Evolutionary conservation across 148 eudicot species (phyloP), one percentile per base, ranked within the genome.

Genomic region (Vaccinium corymbosum): DNA sequence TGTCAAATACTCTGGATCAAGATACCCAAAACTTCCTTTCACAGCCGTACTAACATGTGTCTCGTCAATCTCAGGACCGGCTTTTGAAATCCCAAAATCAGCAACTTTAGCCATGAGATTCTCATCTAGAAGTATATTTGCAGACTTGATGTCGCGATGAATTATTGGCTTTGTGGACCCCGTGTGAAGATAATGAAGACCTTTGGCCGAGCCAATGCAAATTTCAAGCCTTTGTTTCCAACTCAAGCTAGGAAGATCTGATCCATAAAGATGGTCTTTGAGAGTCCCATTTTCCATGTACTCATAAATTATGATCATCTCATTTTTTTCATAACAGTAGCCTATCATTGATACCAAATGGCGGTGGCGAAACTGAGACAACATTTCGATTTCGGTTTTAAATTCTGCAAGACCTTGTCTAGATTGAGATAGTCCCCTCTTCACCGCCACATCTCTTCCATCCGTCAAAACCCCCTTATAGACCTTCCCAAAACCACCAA

Each of bases 181-280:
- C 0, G 95, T 92, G 80, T 93, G 95, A 32, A 93, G 93, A 85
- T 93, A 93, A 79, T 93, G 90, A 83, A 93, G 92, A 38, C 95
- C 95, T 83, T 89, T 83, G 42, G 94, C 95, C 53, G 95, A 87
- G 12, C 94, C 95, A 71, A 93, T 87, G 82, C 94, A 91, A 52
- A 93, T 92, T 76, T 91, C 94, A 15, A 93, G 93, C 90, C 94
- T 89, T 35, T 90, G 91, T 76, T 87, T 90, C 95, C 95, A 93
- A 76, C 87, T 91, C 87, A 93, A 66, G 81, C 29, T 84, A 0
- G 90, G 93, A 81, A 82, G 78, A 82, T 78, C 79, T 7, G 92
- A 89, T 48, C 91, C 94, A 82, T 89, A 93, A 9, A 93, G 88
- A 86, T 89, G 95, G 81, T 85, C 81, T 86, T 88, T 93, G 52